A percentile compares a stretch with the other conserved stretches of the same genome.
phyloP scores from a whole-genome alignment of 192 early-diverging fungal genomes.

The Coemansia sp. region DNA sequence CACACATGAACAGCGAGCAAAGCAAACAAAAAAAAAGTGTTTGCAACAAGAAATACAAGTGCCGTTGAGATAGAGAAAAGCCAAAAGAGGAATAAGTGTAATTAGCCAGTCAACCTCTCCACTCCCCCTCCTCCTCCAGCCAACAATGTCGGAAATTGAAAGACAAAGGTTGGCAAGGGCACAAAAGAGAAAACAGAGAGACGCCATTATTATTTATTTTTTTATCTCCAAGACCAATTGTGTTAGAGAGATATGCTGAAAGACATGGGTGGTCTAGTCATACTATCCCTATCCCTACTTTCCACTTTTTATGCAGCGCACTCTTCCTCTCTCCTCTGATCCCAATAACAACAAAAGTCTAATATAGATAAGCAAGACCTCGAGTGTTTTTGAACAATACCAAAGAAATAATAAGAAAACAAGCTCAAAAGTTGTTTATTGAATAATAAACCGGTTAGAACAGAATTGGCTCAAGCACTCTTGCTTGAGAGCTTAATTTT shows the following conservation, averaged over 20 bases:
- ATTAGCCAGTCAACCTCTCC: slow-evolving; percentile 4
- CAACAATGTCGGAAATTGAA: neutral
- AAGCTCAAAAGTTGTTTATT: neutral
- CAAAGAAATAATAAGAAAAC: neutral
- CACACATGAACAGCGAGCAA: no score
- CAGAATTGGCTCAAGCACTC: neutral
- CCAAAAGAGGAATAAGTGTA: neutral
- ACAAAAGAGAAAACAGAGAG: neutral
- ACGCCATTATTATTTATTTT: slow-evolving; percentile 1
- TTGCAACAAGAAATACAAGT: neutral
- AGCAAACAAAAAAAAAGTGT: neutral
- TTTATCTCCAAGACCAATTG: neutral
- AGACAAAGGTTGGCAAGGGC: neutral
- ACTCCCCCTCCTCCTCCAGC: neutral
- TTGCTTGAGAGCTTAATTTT: slow-evolving; percentile 1
- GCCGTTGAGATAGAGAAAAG: neutral
- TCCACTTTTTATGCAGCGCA: neutral
- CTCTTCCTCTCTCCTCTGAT: neutral
- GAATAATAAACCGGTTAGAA: neutral
- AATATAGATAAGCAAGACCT: neutral
- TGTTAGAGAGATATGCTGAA: neutral
- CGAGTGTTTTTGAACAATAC: slow-evolving; percentile 3
- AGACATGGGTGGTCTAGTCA: neutral
- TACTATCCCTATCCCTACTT: neutral
- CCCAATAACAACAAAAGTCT: neutral